Percentiles rank a stretch among this genome's conserved stretches.
phyloP scores from a whole-genome alignment of 371 early-diverging fungal species.

The Mucor ambiguus region DNA sequence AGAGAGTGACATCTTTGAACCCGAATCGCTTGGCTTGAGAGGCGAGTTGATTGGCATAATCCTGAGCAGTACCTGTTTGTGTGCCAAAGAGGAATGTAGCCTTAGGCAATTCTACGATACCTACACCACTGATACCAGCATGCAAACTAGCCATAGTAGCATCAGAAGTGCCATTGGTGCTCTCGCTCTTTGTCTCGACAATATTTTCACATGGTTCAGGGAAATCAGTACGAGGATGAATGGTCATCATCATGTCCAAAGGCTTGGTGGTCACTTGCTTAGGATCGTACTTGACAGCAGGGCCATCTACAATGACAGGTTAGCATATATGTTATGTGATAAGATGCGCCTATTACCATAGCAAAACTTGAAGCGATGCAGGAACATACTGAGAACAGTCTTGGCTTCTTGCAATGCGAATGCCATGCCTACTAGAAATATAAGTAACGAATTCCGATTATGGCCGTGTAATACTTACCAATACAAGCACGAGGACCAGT shows the following conservation, averaged over 20 bases:
- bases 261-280: constrained; percentile 40
- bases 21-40: constrained; percentile 48
- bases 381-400: constrained; percentile 50
- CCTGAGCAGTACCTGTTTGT: constrained; percentile 58
- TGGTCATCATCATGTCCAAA: constrained; percentile 30
- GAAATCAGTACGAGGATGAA: constrained; percentile 39
- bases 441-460: neutral
- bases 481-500: constrained; percentile 50
- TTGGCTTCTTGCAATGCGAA: constrained; percentile 62
- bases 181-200: constrained; percentile 1
- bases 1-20: constrained; percentile 33
- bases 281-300: constrained; percentile 30
- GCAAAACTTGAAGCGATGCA: constrained; percentile 41
- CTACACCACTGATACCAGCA: neutral
- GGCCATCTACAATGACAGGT: constrained; percentile 25
- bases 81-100: constrained; percentile 55
- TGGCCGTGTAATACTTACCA: constrained; percentile 24
- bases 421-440: neutral
- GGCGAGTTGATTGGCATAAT: constrained; percentile 48
- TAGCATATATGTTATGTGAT: neutral
- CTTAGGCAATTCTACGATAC: constrained; percentile 24
- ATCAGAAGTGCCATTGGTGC: neutral
- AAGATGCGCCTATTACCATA: constrained; percentile 15
- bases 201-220: constrained; percentile 18
- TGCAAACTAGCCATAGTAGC: neutral